Evolutionary conservation across 495 filamentous ascomycete species (phyloP).

Genomic region (Rhizodiscina lignyota): DNA sequence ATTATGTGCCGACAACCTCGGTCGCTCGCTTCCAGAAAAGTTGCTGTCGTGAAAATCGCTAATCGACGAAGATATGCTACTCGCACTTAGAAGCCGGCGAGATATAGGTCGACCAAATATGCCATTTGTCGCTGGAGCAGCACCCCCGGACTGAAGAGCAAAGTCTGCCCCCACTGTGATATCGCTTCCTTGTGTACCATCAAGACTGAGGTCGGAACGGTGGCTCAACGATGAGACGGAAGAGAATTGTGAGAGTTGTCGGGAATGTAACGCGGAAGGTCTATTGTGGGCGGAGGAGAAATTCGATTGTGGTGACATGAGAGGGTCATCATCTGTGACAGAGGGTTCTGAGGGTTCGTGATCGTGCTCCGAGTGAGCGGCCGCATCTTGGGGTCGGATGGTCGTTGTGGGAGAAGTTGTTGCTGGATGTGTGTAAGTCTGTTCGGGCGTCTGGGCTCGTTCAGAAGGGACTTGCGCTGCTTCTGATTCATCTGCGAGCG

Average conservation of each 20-base stretch:
- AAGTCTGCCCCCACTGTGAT: constrained; percentile 66
- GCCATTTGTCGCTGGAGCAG: constrained; percentile 40
- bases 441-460: constrained; percentile 3
- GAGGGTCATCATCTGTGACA: neutral
- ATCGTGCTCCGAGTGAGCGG: too few species aligned
- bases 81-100: constrained; percentile 29
- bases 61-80: constrained; percentile 16
- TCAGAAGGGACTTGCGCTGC: constrained; percentile 16
- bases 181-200: constrained; percentile 50
- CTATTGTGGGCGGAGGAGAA: constrained; percentile 28
- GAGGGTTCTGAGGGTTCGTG: constrained; percentile 1
- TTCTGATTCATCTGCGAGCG: constrained; percentile 15
- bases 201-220: constrained; percentile 33
- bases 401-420: neutral
- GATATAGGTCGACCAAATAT: constrained; percentile 35
- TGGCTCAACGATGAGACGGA: constrained; percentile 61
- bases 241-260: constrained; percentile 61
- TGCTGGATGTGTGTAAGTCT: neutral
- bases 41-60: constrained; percentile 14
- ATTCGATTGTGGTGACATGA: too few species aligned
- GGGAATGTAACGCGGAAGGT: constrained; percentile 56
- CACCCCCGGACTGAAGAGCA: constrained; percentile 70
- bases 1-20: neutral
- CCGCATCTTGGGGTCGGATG: too few species aligned
- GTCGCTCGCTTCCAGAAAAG: constrained; percentile 10